Percentiles rank a stretch among this genome's conserved stretches.
These are phyloP conservation scores for Zea luxurians DNA, from an alignment of 176 grass and related monocot genomes.

Conservation along the genomic window DNA sequence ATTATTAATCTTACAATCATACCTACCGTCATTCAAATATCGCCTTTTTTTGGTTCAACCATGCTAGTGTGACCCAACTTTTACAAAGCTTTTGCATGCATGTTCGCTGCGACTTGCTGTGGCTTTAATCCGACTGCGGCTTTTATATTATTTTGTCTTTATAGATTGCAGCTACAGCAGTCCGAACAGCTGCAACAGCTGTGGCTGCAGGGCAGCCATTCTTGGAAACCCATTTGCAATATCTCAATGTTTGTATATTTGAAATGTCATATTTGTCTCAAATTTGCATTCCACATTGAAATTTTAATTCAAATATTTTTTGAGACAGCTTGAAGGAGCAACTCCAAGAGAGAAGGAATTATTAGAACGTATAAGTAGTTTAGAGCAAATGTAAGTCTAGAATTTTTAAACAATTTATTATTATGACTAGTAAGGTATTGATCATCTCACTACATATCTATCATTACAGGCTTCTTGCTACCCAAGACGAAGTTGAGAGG, in stretches of 20 bases:
- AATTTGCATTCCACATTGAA: not conserved
- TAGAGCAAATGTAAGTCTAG: constrained; percentile 39
- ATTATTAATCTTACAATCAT: not conserved
- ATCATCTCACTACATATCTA: not conserved
- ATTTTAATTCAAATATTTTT: not conserved
- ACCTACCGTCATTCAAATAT: too few species aligned
- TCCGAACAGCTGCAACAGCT: too few species aligned
- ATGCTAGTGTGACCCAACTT: not conserved
- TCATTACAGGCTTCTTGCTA: constrained; percentile 28
- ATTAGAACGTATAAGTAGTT: constrained; percentile 25
- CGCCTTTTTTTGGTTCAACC: not conserved
- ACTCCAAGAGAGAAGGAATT: constrained; percentile 43
- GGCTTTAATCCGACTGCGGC: too few species aligned
- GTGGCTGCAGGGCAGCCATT: too few species aligned
- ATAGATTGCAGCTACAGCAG: too few species aligned
- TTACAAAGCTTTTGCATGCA: not conserved
- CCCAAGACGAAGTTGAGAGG: constrained; percentile 35
- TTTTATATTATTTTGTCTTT: too few species aligned
- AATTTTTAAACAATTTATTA: not conserved
- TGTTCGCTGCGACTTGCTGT: too few species aligned
- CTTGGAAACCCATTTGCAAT: too few species aligned
- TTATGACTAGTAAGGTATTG: not conserved
- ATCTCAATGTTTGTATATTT: not conserved
- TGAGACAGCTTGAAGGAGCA: constrained; percentile 21
- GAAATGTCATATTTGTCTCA: not conserved